Base-by-base conservation (phyloP, 306 rosid species). In the Cicer bijugum region DNA sequence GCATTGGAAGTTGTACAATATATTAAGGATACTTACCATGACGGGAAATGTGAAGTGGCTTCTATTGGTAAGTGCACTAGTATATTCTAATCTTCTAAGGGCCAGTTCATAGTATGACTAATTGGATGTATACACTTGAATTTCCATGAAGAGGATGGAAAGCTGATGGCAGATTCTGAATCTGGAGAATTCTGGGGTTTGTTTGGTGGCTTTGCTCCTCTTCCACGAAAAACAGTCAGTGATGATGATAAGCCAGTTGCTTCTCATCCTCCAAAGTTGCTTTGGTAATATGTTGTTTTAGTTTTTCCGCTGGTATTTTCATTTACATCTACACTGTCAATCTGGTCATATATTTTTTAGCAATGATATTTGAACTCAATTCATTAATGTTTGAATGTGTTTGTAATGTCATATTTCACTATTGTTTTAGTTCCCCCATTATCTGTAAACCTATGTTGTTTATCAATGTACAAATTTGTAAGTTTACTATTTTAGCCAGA, bases 181-280 rank as follows among this genome's bases (percentile, higher is more conserved):
- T 78, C 85, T 73, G 99, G 99, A 84, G 99, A 95, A 77, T 95
- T 95, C 69, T 95, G 99, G 99, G 90, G 86, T 75, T 85, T 88
- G 55, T 95, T 95, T 84, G 97, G 99, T 72, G 99, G 97, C 64
- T 95, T 95, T 69, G 99, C 99, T 81, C 99, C 99, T 74, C 99
- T 95, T 85, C 97, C 99, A 8, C 85, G 88, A 82, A 92, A 85
- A 86, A 62, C 92, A 74, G 83, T 80, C 72, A 80, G 83, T 59
- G 88, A 82, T 57, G 92, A 87, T 20, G 93, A 92, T 67, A 87
- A 80, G 60, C 40, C 35, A 74, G 50, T 76, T 80, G 89, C 80
- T 78, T 85, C 92, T 87, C 86, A 86, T 80, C 69, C 89, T 67
- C 86, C 93, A 53, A 88, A 85, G 71, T 79, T 95, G 69, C 82